Evolutionary conservation across 2,329 filamentous ascomycete species (phyloP), one percentile per base, ranked within the genome.

Genomic region (Cryphonectria japonica): DNA sequence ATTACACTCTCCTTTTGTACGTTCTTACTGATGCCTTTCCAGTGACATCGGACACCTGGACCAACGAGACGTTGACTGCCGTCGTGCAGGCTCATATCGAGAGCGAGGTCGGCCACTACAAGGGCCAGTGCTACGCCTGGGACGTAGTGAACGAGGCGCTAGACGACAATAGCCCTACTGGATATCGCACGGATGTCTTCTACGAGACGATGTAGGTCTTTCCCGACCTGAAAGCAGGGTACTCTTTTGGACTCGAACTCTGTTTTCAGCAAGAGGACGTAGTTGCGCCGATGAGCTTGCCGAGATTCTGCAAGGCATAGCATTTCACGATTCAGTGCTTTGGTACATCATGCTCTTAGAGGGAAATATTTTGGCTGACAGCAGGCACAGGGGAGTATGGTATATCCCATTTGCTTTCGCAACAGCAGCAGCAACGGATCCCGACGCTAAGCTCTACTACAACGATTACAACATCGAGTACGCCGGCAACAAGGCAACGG

Each of bases 61-160:
- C 87, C 14, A 85, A 86, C 70, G 82, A 79, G 1, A 87, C 89
- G 50, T 83, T 93, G 3, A 84, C 84, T 16, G 80, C 81, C 3
- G 76, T 76, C 57, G 81, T 91, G 72, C 82, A 88, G 77, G 86
- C 85, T 67, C 90, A 92, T 78, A 87, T 92, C 73, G 84, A 85
- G 72, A 84, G 86, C 73, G 87, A 86, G 64, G 86, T 87, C 3
- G 81, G 79, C 9, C 84, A 90, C 78, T 91, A 86, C 81, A 85
- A 85, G 77, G 86, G 87, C 70, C 82, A 87, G 75, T 90, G 89
- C 78, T 87, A 88, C 76, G 84, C 85, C 46, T 92, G 89, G 89
- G 89, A 92, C 69, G 89, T 92, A 0, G 84, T 91, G 39, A 92
- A 92, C 77, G 89, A 92, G 80, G 86, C 85, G 2, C 82, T 89